A percentile compares a stretch with the other conserved stretches of the same genome.
These are phyloP conservation scores for Stachybotrys elegans DNA, from an alignment of 2,329 filamentous ascomycete species.

Conservation along the genomic window DNA sequence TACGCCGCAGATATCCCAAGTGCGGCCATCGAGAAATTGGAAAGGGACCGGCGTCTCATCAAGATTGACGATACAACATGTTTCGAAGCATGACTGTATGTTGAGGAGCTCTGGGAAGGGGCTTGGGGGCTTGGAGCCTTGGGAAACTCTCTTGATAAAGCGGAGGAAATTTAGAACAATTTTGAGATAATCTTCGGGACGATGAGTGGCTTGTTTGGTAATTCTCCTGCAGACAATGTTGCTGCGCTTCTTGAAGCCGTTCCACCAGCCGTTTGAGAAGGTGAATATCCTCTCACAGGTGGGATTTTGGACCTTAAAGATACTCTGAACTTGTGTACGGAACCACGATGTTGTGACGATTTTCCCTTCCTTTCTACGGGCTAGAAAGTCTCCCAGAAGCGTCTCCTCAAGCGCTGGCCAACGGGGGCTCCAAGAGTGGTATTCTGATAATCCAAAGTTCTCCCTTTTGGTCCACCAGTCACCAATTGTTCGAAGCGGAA, in stretches of 20 bases:
- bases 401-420: background rate
- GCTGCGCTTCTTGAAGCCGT: background rate
- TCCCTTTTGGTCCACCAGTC: background rate
- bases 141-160: background rate
- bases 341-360: background rate
- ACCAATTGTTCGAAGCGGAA: background rate
- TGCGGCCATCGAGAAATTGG: constrained; percentile 4
- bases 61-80: constrained; percentile 1
- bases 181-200: background rate
- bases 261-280: background rate
- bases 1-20: background rate
- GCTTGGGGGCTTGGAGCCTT: background rate
- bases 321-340: background rate
- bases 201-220: background rate
- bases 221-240: background rate
- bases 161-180: background rate
- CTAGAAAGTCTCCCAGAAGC: background rate
- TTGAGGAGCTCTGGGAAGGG: background rate
- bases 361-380: background rate
- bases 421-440: background rate
- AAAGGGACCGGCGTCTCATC: constrained; percentile 3
- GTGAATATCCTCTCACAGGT: background rate
- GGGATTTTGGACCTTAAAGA: background rate
- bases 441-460: background rate
- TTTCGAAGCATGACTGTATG: background rate